phyloP scores from a whole-genome alignment of 257 asterid species.

The Solanum piurae region DNA sequence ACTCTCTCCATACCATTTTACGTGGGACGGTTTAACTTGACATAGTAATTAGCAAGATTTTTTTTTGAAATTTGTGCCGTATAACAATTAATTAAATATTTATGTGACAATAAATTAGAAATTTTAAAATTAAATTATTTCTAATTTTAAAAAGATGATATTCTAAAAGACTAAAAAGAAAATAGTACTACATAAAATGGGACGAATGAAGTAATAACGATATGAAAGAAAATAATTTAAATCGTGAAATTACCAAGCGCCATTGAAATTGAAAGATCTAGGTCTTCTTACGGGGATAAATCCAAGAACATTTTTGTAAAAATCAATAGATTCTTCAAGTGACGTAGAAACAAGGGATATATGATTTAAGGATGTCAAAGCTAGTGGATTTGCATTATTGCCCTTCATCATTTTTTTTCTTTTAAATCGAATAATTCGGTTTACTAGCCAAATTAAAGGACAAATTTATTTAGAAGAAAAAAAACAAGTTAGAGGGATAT shows the following conservation, averaged over 20 bases:
- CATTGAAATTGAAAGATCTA: slow-evolving; percentile 63
- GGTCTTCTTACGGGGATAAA: slow-evolving; percentile 77
- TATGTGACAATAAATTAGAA: no score
- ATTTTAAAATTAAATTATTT: no score
- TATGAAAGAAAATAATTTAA: neutral
- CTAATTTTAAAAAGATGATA: no score
- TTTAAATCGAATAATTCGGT: neutral
- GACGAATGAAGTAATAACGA: neutral
- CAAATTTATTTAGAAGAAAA: neutral
- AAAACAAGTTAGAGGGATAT: neutral
- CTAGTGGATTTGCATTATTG: slow-evolving; percentile 49
- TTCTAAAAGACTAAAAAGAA: no score
- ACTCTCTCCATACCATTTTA: no score
- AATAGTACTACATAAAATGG: neutral
- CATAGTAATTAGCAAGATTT: no score
- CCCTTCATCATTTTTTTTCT: slow-evolving; percentile 32
- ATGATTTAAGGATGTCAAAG: slow-evolving; percentile 73
- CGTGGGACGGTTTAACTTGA: no score
- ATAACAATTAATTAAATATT: no score
- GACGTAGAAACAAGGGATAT: slow-evolving; percentile 74
- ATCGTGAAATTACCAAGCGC: slow-evolving; percentile 30
- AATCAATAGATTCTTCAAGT: slow-evolving; percentile 64
- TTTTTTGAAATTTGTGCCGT: no score
- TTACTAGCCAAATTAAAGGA: neutral
- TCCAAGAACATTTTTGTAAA: slow-evolving; percentile 69